Evolutionary conservation across 192 early-diverging fungal species (phyloP).

Genomic region (Linnemannia schmuckeri): DNA sequence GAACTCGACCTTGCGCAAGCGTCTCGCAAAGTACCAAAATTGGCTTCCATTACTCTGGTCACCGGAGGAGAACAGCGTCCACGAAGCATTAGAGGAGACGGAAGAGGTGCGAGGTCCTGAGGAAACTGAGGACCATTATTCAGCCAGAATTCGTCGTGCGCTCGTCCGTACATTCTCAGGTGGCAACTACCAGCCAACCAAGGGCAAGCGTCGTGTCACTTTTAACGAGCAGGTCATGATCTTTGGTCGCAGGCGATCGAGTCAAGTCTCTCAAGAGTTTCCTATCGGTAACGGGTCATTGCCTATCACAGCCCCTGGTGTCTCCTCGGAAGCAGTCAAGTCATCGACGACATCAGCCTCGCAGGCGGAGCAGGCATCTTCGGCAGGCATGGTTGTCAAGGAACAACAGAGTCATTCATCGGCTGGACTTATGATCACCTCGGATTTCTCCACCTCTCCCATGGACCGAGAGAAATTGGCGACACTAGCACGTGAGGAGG

Average conservation of each 20-base stretch:
- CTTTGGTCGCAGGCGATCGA: slow-evolving; percentile 43
- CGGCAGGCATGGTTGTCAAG: neutral
- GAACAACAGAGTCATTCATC: neutral
- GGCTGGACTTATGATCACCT: neutral
- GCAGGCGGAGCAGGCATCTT: neutral
- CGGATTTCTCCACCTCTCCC: neutral
- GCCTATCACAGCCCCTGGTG: neutral
- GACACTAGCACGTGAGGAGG: slow-evolving; percentile 24
- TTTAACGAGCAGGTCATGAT: slow-evolving; percentile 50
- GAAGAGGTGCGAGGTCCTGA: neutral
- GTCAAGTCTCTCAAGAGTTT: neutral
- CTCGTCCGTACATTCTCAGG: slow-evolving; percentile 24
- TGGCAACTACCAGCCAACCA: slow-evolving; percentile 15
- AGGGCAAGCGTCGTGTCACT: slow-evolving; percentile 45
- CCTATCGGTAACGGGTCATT: neutral
- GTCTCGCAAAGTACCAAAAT: slow-evolving; percentile 27
- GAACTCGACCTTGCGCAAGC: slow-evolving; percentile 38
- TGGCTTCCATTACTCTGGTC: slow-evolving; percentile 41
- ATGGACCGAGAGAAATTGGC: neutral
- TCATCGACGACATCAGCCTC: neutral
- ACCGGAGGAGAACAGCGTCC: slow-evolving; percentile 22
- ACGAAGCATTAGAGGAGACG: neutral
- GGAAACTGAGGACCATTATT: neutral
- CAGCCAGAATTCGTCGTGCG: slow-evolving; percentile 14
- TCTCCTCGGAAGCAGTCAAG: neutral